Evolutionary conservation across 2,329 filamentous ascomycete genomes (phyloP).

Genomic region (Arthroderma sp.): DNA sequence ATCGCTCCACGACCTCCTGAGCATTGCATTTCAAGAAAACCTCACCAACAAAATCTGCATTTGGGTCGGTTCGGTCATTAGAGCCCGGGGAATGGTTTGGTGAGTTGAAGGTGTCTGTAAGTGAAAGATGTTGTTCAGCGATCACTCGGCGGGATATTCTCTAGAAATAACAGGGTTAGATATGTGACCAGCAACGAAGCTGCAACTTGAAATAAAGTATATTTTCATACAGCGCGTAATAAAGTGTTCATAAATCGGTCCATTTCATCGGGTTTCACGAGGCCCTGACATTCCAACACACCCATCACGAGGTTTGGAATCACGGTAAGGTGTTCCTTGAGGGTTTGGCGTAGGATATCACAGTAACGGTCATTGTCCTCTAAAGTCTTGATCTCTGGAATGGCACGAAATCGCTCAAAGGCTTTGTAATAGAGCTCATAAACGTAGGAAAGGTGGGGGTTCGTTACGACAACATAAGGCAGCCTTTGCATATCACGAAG

Average conservation of each 20-base stretch:
- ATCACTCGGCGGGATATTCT: slow-evolving; percentile 92
- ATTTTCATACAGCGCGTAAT: slow-evolving; percentile 59
- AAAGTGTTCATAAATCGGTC: slow-evolving; percentile 95
- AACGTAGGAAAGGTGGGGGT: slow-evolving; percentile 81
- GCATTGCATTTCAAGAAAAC: slow-evolving; percentile 90
- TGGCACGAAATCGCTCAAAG: slow-evolving; percentile 79
- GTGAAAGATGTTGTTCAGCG: slow-evolving; percentile 87
- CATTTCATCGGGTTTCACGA: slow-evolving; percentile 68
- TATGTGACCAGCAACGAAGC: neutral
- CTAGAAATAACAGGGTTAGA: slow-evolving; percentile 30
- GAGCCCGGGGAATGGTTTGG: slow-evolving; percentile 79
- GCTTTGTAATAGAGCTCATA: slow-evolving; percentile 95
- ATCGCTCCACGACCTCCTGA: slow-evolving; percentile 73
- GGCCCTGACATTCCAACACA: slow-evolving; percentile 73
- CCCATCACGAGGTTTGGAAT: slow-evolving; percentile 93
- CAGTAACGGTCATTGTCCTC: slow-evolving; percentile 87
- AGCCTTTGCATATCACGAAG: slow-evolving; percentile 95
- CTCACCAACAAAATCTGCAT: slow-evolving; percentile 81
- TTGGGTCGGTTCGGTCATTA: slow-evolving; percentile 48
- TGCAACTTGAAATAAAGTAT: neutral
- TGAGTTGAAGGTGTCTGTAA: slow-evolving; percentile 87
- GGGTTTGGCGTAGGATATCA: slow-evolving; percentile 60
- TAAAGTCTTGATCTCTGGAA: slow-evolving; percentile 69
- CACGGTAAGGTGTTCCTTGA: slow-evolving; percentile 79
- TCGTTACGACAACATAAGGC: slow-evolving; percentile 92